Conservation (phyloP, 495 filamentous ascomycete genomes). For the Xylaria acuta region DNA sequence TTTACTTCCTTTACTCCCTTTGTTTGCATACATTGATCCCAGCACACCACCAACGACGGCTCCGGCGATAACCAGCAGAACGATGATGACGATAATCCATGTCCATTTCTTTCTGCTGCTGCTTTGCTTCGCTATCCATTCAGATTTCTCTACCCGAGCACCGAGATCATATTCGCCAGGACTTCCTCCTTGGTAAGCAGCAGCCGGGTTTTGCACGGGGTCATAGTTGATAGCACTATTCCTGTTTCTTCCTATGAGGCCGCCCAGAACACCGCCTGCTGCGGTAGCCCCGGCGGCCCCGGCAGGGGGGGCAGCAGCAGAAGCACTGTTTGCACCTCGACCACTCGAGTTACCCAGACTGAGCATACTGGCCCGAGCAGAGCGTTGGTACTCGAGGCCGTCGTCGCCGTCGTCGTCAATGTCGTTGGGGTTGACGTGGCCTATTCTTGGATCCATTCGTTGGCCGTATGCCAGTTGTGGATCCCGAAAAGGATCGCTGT, state of each 20-base stretch:
- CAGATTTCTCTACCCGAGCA: slow-evolving; percentile 54
- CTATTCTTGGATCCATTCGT: slow-evolving; percentile 54
- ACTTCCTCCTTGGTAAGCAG: slow-evolving; percentile 32
- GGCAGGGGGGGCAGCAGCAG: slow-evolving; percentile 49
- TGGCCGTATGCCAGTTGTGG: slow-evolving; percentile 40
- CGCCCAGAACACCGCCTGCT: slow-evolving; percentile 57
- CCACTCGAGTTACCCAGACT: slow-evolving; percentile 53
- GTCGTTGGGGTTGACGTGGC: slow-evolving; percentile 74
- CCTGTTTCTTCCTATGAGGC: slow-evolving; percentile 41
- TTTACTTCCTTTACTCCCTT: slow-evolving; percentile 38
- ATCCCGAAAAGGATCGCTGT: slow-evolving; percentile 39
- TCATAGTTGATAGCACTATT: slow-evolving; percentile 48
- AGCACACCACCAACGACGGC: slow-evolving; percentile 80
- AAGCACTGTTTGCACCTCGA: slow-evolving; percentile 40
- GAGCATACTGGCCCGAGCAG: slow-evolving; percentile 59
- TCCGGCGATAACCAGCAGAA: slow-evolving; percentile 68
- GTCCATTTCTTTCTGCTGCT: slow-evolving; percentile 70
- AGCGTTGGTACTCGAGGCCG: slow-evolving; percentile 62
- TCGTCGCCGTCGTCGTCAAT: slow-evolving; percentile 90
- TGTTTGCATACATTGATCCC: slow-evolving; percentile 71
- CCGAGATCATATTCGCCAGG: slow-evolving; percentile 38
- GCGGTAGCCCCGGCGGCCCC: slow-evolving; percentile 50
- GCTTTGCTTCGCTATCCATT: slow-evolving; percentile 64
- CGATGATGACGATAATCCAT: slow-evolving; percentile 66
- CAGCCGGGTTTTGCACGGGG: slow-evolving; percentile 42